Conservation (phyloP, 2,329 filamentous ascomycete species). For the Ophiostoma ips region DNA sequence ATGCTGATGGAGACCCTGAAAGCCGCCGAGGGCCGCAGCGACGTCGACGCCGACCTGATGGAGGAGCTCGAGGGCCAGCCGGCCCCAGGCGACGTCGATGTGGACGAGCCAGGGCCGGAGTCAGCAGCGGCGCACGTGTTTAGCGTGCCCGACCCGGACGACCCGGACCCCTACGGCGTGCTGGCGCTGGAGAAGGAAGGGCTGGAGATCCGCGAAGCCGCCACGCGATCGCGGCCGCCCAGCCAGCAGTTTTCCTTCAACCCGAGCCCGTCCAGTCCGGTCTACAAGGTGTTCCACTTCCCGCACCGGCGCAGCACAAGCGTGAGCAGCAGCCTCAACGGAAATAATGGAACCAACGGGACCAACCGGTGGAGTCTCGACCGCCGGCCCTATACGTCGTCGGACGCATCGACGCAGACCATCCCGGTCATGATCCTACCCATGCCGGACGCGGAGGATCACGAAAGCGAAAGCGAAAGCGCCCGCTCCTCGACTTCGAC, state of each 20-base stretch:
- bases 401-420: constrained; percentile 8
- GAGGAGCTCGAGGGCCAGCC: constrained; percentile 22
- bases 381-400: background rate
- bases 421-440: constrained; percentile 7
- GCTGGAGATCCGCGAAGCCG: constrained; percentile 23
- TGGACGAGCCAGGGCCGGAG: constrained; percentile 20
- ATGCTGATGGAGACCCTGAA: constrained; percentile 15
- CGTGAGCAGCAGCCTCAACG: background rate
- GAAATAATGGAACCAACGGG: background rate
- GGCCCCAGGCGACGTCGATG: constrained; percentile 22
- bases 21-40: constrained; percentile 14
- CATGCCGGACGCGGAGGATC: background rate
- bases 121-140: no score
- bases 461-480: background rate
- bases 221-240: constrained; percentile 21
- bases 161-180: constrained; percentile 26
- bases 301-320: constrained; percentile 15
- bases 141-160: constrained; percentile 24
- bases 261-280: constrained; percentile 23
- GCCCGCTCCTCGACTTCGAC: background rate
- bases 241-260: constrained; percentile 24
- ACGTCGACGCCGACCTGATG: constrained; percentile 21
- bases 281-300: constrained; percentile 20
- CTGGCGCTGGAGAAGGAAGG: constrained; percentile 24
- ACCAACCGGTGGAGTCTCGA: background rate